phyloP scores from a whole-genome alignment of 495 filamentous ascomycete species.

The Podospora anserina region DNA sequence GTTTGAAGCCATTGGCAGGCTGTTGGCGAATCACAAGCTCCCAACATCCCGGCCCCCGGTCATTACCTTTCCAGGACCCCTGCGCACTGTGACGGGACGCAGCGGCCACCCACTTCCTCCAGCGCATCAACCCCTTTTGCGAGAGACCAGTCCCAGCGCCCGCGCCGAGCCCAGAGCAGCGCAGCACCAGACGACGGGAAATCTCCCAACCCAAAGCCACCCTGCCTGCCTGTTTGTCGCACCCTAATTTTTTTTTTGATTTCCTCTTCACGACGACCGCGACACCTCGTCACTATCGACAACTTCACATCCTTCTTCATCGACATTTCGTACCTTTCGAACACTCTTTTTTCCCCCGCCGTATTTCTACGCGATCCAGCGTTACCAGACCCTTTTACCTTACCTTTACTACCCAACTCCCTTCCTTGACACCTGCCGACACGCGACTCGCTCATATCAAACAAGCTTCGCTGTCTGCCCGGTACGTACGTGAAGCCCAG shows the following conservation, averaged over 20 bases:
- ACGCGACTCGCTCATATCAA: conserved; percentile 9
- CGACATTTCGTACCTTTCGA: conserved; percentile 34
- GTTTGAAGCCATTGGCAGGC: conserved; percentile 23
- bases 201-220: conserved; percentile 28
- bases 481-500: conserved; percentile 24
- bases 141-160: conserved; percentile 12
- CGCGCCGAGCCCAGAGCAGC: conserved; percentile 21
- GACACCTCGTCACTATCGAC: conserved; percentile 28
- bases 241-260: conserved; percentile 35
- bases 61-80: conserved; percentile 25
- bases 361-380: conserved; percentile 37
- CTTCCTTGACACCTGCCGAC: background rate
- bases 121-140: conserved; percentile 36
- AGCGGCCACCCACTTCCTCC: conserved; percentile 9
- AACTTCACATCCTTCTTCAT: conserved; percentile 24
- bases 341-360: conserved; percentile 29
- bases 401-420: background rate
- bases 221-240: conserved; percentile 28
- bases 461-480: conserved; percentile 24
- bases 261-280: conserved; percentile 24
- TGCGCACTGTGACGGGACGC: conserved; percentile 12
- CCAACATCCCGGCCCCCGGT: conserved; percentile 17
- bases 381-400: conserved; percentile 22
- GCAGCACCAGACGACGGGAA: conserved; percentile 20
- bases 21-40: conserved; percentile 25